These are phyloP conservation scores for Trichaptum fuscoviolaceum DNA, from an alignment of 768 basidiomycete species.

Conservation along the genomic window DNA sequence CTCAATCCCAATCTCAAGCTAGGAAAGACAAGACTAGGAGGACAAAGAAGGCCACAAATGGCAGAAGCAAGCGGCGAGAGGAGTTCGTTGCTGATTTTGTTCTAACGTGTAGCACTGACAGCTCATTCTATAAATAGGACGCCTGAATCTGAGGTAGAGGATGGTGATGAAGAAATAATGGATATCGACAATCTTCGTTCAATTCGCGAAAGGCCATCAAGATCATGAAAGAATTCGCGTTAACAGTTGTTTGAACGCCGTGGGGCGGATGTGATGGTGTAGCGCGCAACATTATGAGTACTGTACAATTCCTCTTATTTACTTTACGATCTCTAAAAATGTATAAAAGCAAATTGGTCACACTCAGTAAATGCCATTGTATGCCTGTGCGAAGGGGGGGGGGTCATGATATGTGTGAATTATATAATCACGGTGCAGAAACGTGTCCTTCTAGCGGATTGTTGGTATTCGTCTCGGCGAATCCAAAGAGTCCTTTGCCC, in stretches of 20 bases:
- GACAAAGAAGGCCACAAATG: slow-evolving; percentile 22
- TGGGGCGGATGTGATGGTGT: not conserved
- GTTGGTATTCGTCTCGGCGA: slow-evolving; percentile 37
- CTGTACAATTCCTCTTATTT: not conserved
- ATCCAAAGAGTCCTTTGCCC: slow-evolving; percentile 88
- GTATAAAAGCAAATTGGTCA: not conserved
- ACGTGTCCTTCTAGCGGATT: not conserved
- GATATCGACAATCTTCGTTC: slow-evolving; percentile 4
- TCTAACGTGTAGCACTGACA: not conserved
- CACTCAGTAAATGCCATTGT: not conserved
- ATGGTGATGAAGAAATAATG: slow-evolving; percentile 18
- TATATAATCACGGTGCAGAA: not conserved
- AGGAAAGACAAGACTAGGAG: slow-evolving; percentile 15
- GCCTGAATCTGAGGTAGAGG: slow-evolving; percentile 20
- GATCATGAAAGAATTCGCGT: not conserved
- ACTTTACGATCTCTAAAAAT: not conserved
- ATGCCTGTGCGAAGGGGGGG: not conserved
- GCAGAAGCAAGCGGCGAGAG: slow-evolving; percentile 15
- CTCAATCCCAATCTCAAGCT: slow-evolving; percentile 20
- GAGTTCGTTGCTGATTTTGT: slow-evolving; percentile 8
- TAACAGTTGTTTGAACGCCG: too few species aligned
- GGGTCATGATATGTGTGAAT: not conserved
- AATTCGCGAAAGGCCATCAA: not conserved
- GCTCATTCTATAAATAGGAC: not conserved
- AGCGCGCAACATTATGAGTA: not conserved